Base-by-base conservation (phyloP, 371 early-diverging fungal species). In the Zancudomyces culisetae region DNA sequence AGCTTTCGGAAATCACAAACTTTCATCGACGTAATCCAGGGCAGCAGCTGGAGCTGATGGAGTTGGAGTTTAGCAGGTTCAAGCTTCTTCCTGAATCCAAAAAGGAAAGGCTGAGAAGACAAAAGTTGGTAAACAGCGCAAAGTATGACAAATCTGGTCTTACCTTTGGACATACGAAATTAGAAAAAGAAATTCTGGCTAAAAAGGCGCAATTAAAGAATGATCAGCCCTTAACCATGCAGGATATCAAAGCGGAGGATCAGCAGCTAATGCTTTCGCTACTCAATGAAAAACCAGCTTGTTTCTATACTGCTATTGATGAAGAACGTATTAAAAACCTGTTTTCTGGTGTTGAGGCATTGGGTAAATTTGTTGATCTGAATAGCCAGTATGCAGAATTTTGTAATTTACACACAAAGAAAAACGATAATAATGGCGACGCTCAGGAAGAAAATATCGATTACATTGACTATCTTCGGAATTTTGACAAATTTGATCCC, bases 311-410 rank as follows among this genome's bases (percentile, higher is more conserved):
- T 15, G 50, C 21, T 3, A 54, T 28, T 19, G 62, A 60, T 21
- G 35, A 49, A 49, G 45, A 61, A 72, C 83, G 78, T 27, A 60
- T 94, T 42, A 91, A 94, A 49, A 77, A 72, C 40, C 57, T 82
- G 61, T 95, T 94, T 62, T 82, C 87, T 21, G 95, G 93, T 20
- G 95, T 93, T 68, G 97, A 97, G 66, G 64, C 72, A 1, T 57
- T 76, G 30, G 98, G 98, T 27, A 69, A 79, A 30, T 89, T 82
- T 53, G 64, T 97, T 56, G 98, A 97, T 64, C 68, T 97, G 49
- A 77, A 90, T 58, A 70, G 64, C 40, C 68, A 80, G 48, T 79
- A 87, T 63, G 76, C 77, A 27, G 62, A 65, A 20, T 96, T 83
- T 61, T 62, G 87, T 56, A 92, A 95, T 57, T 62, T 97, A 30